phyloP scores from a whole-genome alignment of 306 rosid genomes.

The Castanea mollissima region DNA sequence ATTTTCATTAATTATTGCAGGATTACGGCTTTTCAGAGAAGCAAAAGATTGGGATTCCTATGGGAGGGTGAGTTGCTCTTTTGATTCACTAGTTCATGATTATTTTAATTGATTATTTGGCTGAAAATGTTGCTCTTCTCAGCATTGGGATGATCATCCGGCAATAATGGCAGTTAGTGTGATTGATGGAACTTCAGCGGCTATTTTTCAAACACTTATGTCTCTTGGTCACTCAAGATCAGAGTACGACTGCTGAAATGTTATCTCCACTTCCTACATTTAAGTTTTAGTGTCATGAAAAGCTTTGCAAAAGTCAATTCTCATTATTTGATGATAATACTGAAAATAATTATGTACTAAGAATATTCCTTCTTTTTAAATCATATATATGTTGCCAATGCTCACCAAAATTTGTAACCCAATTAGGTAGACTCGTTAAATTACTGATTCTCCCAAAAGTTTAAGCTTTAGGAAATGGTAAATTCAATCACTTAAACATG shows the following conservation, averaged over 20 bases:
- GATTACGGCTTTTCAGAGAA: slow-evolving; percentile 85
- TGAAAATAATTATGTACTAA: neutral
- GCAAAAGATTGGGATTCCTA: slow-evolving; percentile 64
- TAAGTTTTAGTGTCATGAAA: neutral
- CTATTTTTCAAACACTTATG: slow-evolving; percentile 76
- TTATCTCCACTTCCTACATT: slow-evolving; percentile 10
- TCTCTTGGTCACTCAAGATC: slow-evolving; percentile 83
- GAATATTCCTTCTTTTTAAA: neutral
- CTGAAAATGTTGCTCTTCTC: slow-evolving; percentile 21
- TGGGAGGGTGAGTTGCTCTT: slow-evolving; percentile 50
- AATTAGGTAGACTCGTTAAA: neutral
- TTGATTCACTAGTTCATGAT: slow-evolving; percentile 15
- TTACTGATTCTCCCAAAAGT: no score
- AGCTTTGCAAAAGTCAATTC: neutral
- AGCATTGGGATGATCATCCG: slow-evolving; percentile 85
- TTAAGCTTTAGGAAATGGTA: no score
- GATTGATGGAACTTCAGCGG: slow-evolving; percentile 81
- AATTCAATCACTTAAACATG: no score
- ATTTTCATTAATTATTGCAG: slow-evolving; percentile 39
- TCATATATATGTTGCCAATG: neutral
- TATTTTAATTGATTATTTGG: slow-evolving; percentile 12
- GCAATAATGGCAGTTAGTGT: slow-evolving; percentile 94
- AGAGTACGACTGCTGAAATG: slow-evolving; percentile 54
- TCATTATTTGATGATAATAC: neutral
- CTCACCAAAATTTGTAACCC: neutral